These are phyloP conservation scores for Dendrobium nobile DNA, from an alignment of 106 monocot species.

Conservation along the genomic window DNA sequence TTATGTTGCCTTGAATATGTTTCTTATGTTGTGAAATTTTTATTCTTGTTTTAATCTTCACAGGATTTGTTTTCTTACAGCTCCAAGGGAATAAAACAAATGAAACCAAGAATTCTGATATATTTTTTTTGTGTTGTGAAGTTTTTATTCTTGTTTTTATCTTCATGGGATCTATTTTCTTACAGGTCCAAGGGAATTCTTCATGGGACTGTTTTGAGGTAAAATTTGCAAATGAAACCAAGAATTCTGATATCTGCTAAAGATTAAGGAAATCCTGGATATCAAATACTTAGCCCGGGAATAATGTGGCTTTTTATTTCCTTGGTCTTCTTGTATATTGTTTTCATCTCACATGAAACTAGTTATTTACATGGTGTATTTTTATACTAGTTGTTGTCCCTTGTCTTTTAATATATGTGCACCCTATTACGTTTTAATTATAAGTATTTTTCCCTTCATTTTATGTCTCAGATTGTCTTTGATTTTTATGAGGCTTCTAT, in stretches of 20 bases:
- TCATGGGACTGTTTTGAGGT: neutral
- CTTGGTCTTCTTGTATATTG: neutral
- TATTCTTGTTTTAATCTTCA: neutral
- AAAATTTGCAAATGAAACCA: neutral
- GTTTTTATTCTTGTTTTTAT: too few species aligned
- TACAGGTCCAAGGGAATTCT: neutral
- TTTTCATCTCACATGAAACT: neutral
- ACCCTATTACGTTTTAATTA: neutral
- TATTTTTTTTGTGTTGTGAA: too few species aligned
- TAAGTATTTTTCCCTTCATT: too few species aligned
- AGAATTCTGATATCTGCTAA: neutral
- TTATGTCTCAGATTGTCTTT: too few species aligned
- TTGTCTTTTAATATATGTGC: neutral
- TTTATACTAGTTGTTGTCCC: too few species aligned
- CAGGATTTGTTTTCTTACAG: neutral
- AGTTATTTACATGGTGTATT: too few species aligned
- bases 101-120: too few species aligned
- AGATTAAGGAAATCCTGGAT: neutral
- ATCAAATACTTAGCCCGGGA: neutral
- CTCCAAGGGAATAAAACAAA: neutral
- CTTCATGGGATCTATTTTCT: neutral
- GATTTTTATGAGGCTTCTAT: too few species aligned
- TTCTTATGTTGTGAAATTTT: neutral
- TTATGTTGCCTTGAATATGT: too few species aligned
- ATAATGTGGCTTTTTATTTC: neutral